phyloP scores from a whole-genome alignment of 2,329 filamentous ascomycete genomes.

The Alternaria consortialis region DNA sequence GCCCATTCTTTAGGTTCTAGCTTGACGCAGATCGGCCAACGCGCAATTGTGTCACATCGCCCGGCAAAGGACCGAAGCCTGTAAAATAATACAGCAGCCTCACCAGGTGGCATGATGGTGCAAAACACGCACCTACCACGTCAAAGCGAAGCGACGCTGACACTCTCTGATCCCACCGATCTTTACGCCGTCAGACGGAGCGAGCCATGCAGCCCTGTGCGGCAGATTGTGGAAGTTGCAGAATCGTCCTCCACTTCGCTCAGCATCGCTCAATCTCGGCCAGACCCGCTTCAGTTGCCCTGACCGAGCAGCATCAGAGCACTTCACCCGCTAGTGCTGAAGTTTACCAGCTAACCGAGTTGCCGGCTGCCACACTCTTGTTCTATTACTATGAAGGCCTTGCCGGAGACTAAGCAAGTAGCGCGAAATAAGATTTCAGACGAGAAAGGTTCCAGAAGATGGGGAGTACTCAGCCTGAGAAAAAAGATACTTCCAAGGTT shows the following conservation, averaged over 20 bases:
- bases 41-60: conserved; percentile 14
- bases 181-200: conserved; percentile 6
- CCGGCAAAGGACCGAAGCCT: conserved; percentile 17
- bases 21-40: conserved; percentile 4
- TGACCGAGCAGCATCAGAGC: conserved; percentile 6
- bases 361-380: conserved; percentile 6
- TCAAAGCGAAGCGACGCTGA: background rate
- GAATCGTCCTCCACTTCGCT: conserved; percentile 5
- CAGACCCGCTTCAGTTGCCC: conserved; percentile 18
- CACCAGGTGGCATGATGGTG: conserved; percentile 1
- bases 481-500: background rate
- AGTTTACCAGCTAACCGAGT: conserved; percentile 5
- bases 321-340: conserved; percentile 5
- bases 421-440: conserved; percentile 14
- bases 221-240: conserved; percentile 3
- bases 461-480: background rate
- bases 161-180: conserved; percentile 7
- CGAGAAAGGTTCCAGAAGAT: conserved; percentile 18
- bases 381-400: background rate
- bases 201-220: conserved; percentile 1
- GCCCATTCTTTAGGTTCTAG: conserved; percentile 8
- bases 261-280: conserved; percentile 19
- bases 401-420: conserved; percentile 14
- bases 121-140: background rate
- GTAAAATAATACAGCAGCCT: conserved; percentile 6